Conservation (phyloP, 371 early-diverging fungal genomes). For the Blakeslea trispora region DNA sequence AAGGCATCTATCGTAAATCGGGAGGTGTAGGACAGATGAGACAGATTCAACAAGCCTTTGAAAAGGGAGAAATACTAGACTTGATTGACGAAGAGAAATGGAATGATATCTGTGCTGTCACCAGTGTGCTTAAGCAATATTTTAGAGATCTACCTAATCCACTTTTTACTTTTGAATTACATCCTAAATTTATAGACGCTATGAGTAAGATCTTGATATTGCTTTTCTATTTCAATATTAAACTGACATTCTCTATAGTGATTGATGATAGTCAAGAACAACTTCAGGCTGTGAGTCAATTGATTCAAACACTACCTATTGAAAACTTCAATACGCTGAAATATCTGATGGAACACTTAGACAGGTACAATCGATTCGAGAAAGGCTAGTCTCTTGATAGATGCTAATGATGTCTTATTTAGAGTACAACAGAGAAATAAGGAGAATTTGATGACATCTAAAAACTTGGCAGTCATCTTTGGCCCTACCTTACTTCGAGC, state of each 20-base stretch:
- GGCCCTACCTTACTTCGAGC: slow-evolving; percentile 85
- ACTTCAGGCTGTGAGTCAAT: slow-evolving; percentile 1
- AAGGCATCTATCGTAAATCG: slow-evolving; percentile 87
- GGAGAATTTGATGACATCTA: slow-evolving; percentile 81
- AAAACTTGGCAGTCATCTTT: slow-evolving; percentile 90
- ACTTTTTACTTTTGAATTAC: slow-evolving; percentile 76
- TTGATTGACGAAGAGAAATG: slow-evolving; percentile 48
- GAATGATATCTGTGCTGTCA: slow-evolving; percentile 67
- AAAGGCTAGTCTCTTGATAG: too few species aligned
- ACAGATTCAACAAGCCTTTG: slow-evolving; percentile 51
- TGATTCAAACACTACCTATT: slow-evolving; percentile 30
- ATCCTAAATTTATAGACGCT: slow-evolving; percentile 72
- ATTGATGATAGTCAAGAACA: neutral
- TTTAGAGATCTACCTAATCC: slow-evolving; percentile 89
- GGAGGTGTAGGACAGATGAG: slow-evolving; percentile 78
- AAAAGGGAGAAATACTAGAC: slow-evolving; percentile 37
- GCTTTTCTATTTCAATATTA: neutral
- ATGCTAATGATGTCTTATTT: too few species aligned
- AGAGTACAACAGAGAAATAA: slow-evolving; percentile 55
- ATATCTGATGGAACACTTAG: slow-evolving; percentile 30
- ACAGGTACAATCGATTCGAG: slow-evolving; percentile 21
- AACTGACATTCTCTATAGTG: neutral
- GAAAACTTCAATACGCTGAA: slow-evolving; percentile 40
- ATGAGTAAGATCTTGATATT: slow-evolving; percentile 26
- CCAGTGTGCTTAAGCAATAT: slow-evolving; percentile 90